phyloP scores from a whole-genome alignment of 1,284 basidiomycete genomes.

The Ustilago lituana region DNA sequence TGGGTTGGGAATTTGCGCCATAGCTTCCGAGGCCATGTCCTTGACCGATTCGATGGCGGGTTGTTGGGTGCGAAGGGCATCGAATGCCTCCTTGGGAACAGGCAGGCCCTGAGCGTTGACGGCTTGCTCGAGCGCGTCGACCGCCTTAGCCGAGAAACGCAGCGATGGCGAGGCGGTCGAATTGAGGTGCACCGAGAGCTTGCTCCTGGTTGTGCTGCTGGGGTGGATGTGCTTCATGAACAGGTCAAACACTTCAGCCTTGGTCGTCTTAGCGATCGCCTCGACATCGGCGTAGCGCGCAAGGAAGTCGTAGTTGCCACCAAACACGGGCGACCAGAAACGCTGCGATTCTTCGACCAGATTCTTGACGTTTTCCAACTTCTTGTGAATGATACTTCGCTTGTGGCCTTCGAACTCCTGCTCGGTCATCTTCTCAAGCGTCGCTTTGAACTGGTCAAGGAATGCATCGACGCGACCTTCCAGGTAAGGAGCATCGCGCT shows the following conservation, averaged over 20 bases:
- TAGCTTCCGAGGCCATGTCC: slow-evolving; percentile 45
- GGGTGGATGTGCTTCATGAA: slow-evolving; percentile 77
- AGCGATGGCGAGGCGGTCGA: slow-evolving; percentile 70
- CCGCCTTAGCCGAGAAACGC: slow-evolving; percentile 76
- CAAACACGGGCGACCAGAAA: slow-evolving; percentile 75
- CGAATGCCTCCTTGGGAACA: slow-evolving; percentile 72
- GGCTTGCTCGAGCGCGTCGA: slow-evolving; percentile 74
- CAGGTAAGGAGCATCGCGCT: slow-evolving; percentile 82
- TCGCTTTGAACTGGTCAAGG: slow-evolving; percentile 76
- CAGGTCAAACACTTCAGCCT: slow-evolving; percentile 80
- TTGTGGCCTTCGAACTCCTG: slow-evolving; percentile 61
- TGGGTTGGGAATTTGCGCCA: slow-evolving; percentile 66
- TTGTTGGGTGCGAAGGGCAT: slow-evolving; percentile 70
- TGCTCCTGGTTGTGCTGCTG: slow-evolving; percentile 48
- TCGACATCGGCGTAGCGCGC: slow-evolving; percentile 77
- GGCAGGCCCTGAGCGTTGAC: slow-evolving; percentile 72
- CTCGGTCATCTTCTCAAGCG: slow-evolving; percentile 53
- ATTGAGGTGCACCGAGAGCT: slow-evolving; percentile 55
- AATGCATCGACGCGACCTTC: slow-evolving; percentile 90
- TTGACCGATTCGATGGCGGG: slow-evolving; percentile 68
- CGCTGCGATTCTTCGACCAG: slow-evolving; percentile 63
- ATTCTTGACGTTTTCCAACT: slow-evolving; percentile 63
- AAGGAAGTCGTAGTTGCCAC: slow-evolving; percentile 63
- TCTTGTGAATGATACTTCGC: slow-evolving; percentile 61
- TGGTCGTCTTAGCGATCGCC: slow-evolving; percentile 75